Evolutionary conservation across 2,329 filamentous ascomycete genomes (phyloP).

Genomic region (Verticillium nonalfalfae): DNA sequence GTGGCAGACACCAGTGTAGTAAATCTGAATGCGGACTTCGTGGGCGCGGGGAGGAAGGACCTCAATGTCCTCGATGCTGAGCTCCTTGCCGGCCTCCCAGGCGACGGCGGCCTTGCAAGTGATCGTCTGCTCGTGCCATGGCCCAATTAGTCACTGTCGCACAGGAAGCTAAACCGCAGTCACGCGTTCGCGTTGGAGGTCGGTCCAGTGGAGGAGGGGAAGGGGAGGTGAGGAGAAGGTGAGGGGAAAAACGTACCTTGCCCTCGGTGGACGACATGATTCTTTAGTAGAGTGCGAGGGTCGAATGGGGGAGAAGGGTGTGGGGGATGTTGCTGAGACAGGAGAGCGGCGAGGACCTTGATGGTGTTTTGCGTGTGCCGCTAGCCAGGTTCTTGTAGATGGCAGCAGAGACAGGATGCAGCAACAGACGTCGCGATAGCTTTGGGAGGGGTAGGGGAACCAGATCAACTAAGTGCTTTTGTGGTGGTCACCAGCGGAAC

Average conservation of each 20-base stretch:
- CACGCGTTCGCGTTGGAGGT: constrained; percentile 7
- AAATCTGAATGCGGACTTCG: constrained; percentile 94
- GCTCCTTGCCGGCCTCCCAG: constrained; percentile 90
- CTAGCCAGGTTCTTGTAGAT: neutral
- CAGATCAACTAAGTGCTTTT: neutral
- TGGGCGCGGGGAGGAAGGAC: constrained; percentile 82
- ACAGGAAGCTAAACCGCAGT: neutral
- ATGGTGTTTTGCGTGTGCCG: constrained; percentile 2
- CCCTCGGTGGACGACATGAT: constrained; percentile 13
- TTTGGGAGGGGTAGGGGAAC: neutral
- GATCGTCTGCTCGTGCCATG: constrained; percentile 58
- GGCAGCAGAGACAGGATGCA: neutral
- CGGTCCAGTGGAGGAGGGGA: neutral
- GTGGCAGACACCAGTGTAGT: constrained; percentile 98
- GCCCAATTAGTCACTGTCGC: neutral
- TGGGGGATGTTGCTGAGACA: neutral
- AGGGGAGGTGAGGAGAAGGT: neutral
- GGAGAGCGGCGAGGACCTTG: constrained; percentile 10
- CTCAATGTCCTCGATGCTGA: constrained; percentile 87
- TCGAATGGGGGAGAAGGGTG: neutral
- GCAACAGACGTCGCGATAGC: neutral
- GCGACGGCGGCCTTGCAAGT: constrained; percentile 96
- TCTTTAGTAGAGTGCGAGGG: constrained; percentile 2
- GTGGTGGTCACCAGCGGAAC: neutral
- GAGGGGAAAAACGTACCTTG: constrained; percentile 9